Evolutionary conservation across 768 basidiomycete species (phyloP), one percentile per base, ranked within the genome.

Genomic region (Dioszegia crocea): DNA sequence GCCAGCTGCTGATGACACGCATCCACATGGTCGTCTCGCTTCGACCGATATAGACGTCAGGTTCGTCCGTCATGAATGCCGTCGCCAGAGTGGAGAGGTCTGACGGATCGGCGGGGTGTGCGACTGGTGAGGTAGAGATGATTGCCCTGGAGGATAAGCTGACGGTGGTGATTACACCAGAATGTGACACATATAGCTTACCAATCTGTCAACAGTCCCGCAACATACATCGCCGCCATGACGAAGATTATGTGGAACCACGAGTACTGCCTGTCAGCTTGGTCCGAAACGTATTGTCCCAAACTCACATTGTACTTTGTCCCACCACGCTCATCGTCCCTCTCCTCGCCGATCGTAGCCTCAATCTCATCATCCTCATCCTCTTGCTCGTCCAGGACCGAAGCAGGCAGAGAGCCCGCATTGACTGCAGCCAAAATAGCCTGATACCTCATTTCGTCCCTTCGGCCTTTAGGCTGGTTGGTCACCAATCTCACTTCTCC

Each of bases 21-120:
- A 97, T 97, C 96, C 96, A 99, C 94, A 99, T 98, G 2, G 96
- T 92, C 9, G 88, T 87, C 74, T 92, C 89, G 4, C 91, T 93
- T 36, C 92, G 85, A 17, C 96, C 96, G 47, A 98, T 98, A 76
- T 91, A 89, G 38, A 97, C 79, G 48, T 79, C 79, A 11, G 71
- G 73, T n/a, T 76, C 78, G 16, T 62, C 69, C 8, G 59, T 49
- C 6, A 58, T 60, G 17, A 66, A 62, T 1, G 50, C 49, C n/a
- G 17, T 23, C 0, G 39, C 44, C 43, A 48, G 36, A 4, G 60
- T 49, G 12, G 64, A 58, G 41, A 58, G 66, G 6, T 73, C 64
- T 5, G 47, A n/a, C 1, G 65, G 59, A 19, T 68, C 65, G 40
- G 63, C 63, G 4, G 74, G 66, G 29, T 70, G 63, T n/a, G 68